Percentiles rank a stretch among this genome's conserved stretches.
Conservation (phyloP, 2,329 filamentous ascomycete genomes). For the Fusarium denticulatum region DNA sequence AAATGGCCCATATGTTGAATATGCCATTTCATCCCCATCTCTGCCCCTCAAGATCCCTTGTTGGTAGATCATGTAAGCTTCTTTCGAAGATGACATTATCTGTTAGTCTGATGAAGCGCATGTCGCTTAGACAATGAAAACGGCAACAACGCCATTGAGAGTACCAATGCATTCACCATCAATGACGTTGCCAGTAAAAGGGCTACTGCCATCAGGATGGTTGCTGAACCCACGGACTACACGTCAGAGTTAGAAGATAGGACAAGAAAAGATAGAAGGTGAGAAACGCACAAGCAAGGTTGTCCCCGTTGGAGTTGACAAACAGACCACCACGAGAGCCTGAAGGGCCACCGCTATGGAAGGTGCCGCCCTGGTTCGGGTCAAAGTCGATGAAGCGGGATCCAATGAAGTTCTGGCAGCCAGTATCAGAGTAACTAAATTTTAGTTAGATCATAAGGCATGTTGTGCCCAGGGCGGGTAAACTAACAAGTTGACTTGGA, state of each 20-base stretch:
- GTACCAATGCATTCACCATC: slow-evolving; percentile 7
- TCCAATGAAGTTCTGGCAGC: slow-evolving; percentile 5
- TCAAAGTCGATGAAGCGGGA: slow-evolving; percentile 6
- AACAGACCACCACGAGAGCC: slow-evolving; percentile 3
- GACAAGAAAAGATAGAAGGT: fast-evolving
- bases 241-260: fast-evolving
- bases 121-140: neutral
- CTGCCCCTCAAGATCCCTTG: fast-evolving
- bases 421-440: neutral
- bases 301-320: neutral
- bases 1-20: neutral
- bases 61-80: fast-evolving
- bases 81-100: fast-evolving
- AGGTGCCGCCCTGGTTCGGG: neutral
- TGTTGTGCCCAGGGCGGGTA: fast-evolving
- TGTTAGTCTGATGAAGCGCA: fast-evolving
- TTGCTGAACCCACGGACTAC: neutral
- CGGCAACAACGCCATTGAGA: neutral
- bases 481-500: slow-evolving; percentile 9
- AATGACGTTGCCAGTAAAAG: neutral
- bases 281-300: neutral
- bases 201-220: neutral
- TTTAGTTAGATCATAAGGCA: fast-evolving
- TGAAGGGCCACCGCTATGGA: neutral
- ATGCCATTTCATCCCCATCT: neutral